Percentiles rank a stretch among this genome's conserved stretches.
Evolutionary conservation across 768 basidiomycete genomes (phyloP).

Genomic region (Pulveroboletus ravenelii): DNA sequence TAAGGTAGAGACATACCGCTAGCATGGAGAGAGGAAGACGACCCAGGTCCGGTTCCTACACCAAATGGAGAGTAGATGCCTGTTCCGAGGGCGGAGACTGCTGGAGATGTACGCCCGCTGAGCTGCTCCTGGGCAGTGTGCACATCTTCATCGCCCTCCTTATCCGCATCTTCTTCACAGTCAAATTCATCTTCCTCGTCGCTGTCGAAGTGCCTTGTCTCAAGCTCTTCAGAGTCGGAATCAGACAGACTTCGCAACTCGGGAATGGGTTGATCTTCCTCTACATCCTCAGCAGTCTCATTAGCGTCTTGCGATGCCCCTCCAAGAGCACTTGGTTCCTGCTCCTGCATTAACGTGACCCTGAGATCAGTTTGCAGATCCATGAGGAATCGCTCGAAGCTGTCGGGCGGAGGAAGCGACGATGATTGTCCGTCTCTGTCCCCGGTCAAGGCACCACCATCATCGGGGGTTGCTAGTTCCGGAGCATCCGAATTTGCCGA

Average conservation of each 20-base stretch:
- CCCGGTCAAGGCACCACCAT: not conserved
- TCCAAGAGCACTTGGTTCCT: conserved; percentile 8
- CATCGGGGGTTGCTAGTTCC: conserved; percentile 9
- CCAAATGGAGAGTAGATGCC: conserved; percentile 8
- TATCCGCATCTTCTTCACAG: conserved; percentile 27
- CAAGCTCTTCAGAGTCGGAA: conserved; percentile 29
- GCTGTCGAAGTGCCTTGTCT: conserved; percentile 9
- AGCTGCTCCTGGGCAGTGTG: conserved; percentile 20
- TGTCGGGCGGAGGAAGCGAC: conserved; percentile 49
- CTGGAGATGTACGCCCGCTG: conserved; percentile 26
- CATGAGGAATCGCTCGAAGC: conserved; percentile 77
- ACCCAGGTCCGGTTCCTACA: conserved; percentile 1
- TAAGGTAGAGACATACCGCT: not conserved
- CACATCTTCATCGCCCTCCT: conserved; percentile 26
- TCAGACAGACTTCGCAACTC: conserved; percentile 23
- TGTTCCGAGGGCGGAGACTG: conserved; percentile 20
- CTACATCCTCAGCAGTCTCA: conserved; percentile 12
- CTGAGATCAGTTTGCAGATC: conserved; percentile 75
- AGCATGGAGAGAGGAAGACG: conserved; percentile 3
- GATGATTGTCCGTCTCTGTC: conserved; percentile 15
- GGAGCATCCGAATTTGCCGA: conserved; percentile 6
- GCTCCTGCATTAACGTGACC: conserved; percentile 47
- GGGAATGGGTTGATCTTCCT: conserved; percentile 18
- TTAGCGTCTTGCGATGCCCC: conserved; percentile 3
- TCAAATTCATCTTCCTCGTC: conserved; percentile 26